Conservation (phyloP, 2,329 filamentous ascomycete species). For the Aaosphaeria pasadenensis region DNA sequence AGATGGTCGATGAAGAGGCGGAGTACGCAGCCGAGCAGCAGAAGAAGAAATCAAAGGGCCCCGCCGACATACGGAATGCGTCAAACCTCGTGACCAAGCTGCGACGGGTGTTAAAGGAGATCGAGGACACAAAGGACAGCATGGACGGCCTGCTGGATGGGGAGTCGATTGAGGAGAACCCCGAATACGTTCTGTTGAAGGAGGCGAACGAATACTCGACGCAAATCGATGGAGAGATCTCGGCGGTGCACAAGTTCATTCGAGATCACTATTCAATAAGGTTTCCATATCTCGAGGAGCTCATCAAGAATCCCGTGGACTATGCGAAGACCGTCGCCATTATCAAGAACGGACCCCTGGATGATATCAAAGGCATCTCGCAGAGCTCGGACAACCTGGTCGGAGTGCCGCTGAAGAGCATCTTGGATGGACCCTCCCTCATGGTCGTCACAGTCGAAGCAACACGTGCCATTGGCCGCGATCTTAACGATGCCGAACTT, state of each 20-base stretch:
- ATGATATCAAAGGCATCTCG: conserved; percentile 79
- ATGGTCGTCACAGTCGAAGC: conserved; percentile 97
- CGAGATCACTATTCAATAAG: conserved; percentile 92
- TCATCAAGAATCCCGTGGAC: conserved; percentile 88
- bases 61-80: conserved; percentile 70
- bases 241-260: conserved; percentile 92
- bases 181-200: conserved; percentile 84
- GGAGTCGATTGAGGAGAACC: conserved; percentile 83
- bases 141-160: conserved; percentile 70
- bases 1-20: conserved; percentile 60
- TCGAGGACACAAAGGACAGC: conserved; percentile 50
- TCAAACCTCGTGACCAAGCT: conserved; percentile 78
- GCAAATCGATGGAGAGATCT: conserved; percentile 88
- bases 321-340: conserved; percentile 95
- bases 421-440: conserved; percentile 83
- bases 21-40: conserved; percentile 51
- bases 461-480: conserved; percentile 78
- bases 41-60: conserved; percentile 66
- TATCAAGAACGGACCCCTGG: conserved; percentile 86
- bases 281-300: conserved; percentile 87
- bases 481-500: conserved; percentile 73
- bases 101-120: conserved; percentile 72
- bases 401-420: conserved; percentile 69
- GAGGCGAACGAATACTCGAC: conserved; percentile 88
- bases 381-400: conserved; percentile 75